Base-by-base conservation (phyloP, 768 basidiomycete species). In the Agaricus sinodeliciosus region DNA sequence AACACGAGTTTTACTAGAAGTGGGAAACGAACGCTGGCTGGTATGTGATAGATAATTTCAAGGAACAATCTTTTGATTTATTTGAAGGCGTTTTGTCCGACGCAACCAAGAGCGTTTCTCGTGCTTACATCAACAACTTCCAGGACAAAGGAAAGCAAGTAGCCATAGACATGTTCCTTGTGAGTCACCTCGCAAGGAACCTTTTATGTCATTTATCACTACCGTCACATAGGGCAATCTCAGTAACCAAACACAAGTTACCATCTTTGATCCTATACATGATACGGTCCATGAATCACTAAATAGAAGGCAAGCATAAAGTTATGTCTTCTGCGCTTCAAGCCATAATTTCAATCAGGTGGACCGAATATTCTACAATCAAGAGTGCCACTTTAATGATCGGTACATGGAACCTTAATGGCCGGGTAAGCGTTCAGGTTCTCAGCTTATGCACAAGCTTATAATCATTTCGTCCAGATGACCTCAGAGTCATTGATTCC, bases 51-150 rank as follows among this genome's bases (percentile, higher is more conserved):
- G 44, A 31, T 7, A 31, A 31, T 8, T 31, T 8, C 1, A 31
- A 31, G 31, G 11, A 31, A 26, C 19, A 22, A 12, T 50, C 51
- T 48, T 39, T 60, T 26, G 50, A 27, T 26, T 12, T 12, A 5
- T 5, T 52, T 49, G 50, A 28, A 66, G 94, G 95, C 43, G 80
- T 98, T 39, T 69, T 99, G 19, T 94, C 92, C 4, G 94, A 99
- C 70, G 96, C 95, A 3, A 95, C 93, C 3, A 99, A 99, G 67
- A 94, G 90, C 61, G 88, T 92, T 28, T 92, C 90, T 3, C 82
- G 95, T 55, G 94, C 94, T 35, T 99, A 97, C 62, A 95, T 97
- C 62, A 96, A 94, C 62, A 97, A 97, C 64, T 96, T 99, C 64
- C 89, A 94, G 61, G 96, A 99, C 65, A 90, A 90, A 65, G 83